These are phyloP conservation scores for Tolypocladium ophioglossoides DNA, from an alignment of 2,329 filamentous ascomycete genomes.

Conservation along the genomic window DNA sequence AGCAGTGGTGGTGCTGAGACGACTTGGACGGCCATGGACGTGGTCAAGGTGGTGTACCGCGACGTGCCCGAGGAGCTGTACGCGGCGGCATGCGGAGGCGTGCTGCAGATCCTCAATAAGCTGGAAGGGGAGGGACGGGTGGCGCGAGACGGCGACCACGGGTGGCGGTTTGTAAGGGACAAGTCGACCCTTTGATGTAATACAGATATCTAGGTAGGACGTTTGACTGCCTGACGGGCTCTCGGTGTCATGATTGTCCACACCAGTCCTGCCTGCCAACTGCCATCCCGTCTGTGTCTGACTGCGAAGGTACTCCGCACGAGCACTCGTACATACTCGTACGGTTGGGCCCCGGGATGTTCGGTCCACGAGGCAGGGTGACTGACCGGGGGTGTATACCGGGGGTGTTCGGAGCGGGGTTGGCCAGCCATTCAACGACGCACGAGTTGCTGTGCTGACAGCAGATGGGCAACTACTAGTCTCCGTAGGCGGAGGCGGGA, in stretches of 20 bases:
- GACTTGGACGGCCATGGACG: slow-evolving; percentile 61
- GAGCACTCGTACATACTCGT: too few relatives aligned
- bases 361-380: neutral
- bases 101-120: slow-evolving; percentile 72
- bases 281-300: neutral
- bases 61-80: slow-evolving; percentile 69
- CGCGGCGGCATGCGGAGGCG: slow-evolving; percentile 61
- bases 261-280: too few relatives aligned
- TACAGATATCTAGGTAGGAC: too few relatives aligned
- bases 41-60: slow-evolving; percentile 82
- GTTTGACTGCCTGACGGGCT: neutral
- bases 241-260: too few relatives aligned
- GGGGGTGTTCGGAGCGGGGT: too few relatives aligned
- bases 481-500: too few relatives aligned
- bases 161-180: slow-evolving; percentile 15
- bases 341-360: neutral
- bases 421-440: neutral
- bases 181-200: slow-evolving; percentile 11
- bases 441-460: neutral
- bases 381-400: neutral
- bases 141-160: slow-evolving; percentile 21
- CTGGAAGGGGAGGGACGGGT: slow-evolving; percentile 64
- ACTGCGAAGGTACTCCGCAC: too few relatives aligned
- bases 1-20: slow-evolving; percentile 9
- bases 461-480: neutral